These are phyloP conservation scores for Chaetomium tenue DNA, from an alignment of 495 filamentous ascomycete genomes.

Conservation along the genomic window DNA sequence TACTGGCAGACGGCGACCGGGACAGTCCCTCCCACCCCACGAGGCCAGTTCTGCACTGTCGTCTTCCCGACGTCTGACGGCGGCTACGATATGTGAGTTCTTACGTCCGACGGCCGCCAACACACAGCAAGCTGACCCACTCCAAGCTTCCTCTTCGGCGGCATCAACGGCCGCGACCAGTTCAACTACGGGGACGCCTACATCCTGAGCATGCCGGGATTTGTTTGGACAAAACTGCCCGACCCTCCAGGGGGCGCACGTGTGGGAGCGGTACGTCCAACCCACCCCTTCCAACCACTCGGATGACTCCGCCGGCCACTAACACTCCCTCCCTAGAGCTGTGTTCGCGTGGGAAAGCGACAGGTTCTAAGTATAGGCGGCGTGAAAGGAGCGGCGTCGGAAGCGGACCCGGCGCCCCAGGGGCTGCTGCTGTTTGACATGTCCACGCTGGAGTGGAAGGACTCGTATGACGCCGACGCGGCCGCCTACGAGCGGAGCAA, in stretches of 20 bases:
- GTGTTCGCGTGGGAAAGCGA: constrained; percentile 38
- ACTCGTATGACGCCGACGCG: constrained; percentile 41
- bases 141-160: constrained; percentile 41
- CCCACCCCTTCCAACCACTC: too few species aligned
- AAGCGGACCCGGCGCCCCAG: constrained; percentile 39
- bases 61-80: constrained; percentile 33
- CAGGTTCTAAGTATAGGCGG: constrained; percentile 45
- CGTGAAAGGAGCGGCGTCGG: constrained; percentile 22
- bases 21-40: constrained; percentile 20
- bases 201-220: constrained; percentile 48
- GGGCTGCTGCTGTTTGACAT: constrained; percentile 46
- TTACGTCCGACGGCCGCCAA: background rate
- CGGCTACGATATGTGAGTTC: constrained; percentile 36
- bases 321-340: constrained; percentile 14
- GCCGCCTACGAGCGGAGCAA: constrained; percentile 35
- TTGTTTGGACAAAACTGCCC: constrained; percentile 41
- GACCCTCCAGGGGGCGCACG: constrained; percentile 29
- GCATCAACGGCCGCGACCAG: constrained; percentile 22
- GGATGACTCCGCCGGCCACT: background rate
- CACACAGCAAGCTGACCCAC: background rate
- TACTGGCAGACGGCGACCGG: constrained; percentile 40
- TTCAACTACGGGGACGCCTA: constrained; percentile 34
- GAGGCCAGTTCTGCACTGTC: constrained; percentile 33
- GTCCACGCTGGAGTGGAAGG: constrained; percentile 39
- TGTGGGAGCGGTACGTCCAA: constrained; percentile 23